Evolutionary conservation across 768 basidiomycete species (phyloP), one percentile per base, ranked within the genome.

Genomic region (Xanthoconium stramineum): DNA sequence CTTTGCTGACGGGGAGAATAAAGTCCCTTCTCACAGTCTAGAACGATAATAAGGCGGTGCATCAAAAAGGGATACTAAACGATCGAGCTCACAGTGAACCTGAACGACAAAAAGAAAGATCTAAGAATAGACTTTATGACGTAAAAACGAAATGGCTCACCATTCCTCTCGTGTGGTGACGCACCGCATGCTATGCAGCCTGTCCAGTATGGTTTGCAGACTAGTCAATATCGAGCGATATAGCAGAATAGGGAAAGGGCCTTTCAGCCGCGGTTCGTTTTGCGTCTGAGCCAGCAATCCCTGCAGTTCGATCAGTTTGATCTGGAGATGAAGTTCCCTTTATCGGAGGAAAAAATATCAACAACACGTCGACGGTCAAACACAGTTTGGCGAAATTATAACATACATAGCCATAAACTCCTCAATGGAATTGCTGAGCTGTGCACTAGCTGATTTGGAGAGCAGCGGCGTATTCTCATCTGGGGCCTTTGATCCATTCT

Each of bases 81-180:
- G 39, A 56, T 53, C 36, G 32, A 19, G 71, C 83, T 70, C 68
- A 83, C 91, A 59, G 88, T 90, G 69, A 86, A 86, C 89, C 88
- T 89, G 63, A 30, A 45, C 6, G 42, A 29, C 35, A 46, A 32
- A 39, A 53, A 30, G 14, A 35, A 28, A 43, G 6, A n/a, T 2
- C 50, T 60, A 50, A 61, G 60, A 37, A 19, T 55, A 52, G 63
- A 39, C 17, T 35, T 3, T 20, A 4, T 28, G 35, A 40, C 13
- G 38, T n/a, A 28, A 42, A 32, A 40, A 57, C 35, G 30, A 46
- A 40, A 45, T 36, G 14, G 69, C 82, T 52, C 50, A 89, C 94
- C 95, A 98, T 76, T 96, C 94, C 70, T 96, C 91, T 39, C 92
- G 81, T 0, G 93, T 94, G 6, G 91, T 97, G n/a, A 98, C 95